Evolutionary conservation across 2,329 filamentous ascomycete genomes (phyloP).

Genomic region (Diaporthe australafricana): DNA sequence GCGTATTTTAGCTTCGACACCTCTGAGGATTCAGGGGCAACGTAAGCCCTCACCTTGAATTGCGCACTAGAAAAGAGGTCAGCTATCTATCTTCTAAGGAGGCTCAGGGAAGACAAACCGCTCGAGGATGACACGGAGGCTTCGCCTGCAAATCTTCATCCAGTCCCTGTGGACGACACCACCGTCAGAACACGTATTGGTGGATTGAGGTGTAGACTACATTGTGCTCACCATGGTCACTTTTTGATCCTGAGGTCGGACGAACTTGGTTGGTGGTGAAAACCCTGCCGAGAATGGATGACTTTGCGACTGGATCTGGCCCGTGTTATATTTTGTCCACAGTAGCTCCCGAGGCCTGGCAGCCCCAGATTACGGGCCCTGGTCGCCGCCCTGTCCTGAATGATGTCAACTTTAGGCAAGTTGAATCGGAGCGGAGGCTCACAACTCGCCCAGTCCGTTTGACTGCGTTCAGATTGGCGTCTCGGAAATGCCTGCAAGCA

Average conservation of each 20-base stretch:
- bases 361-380: conserved; percentile 20
- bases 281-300: conserved; percentile 10
- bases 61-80: conserved; percentile 71
- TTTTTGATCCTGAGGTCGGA: not conserved
- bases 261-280: not conserved
- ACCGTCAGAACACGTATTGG: not conserved
- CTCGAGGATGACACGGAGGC: conserved; percentile 87
- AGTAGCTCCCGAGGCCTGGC: conserved; percentile 9
- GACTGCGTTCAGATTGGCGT: not conserved
- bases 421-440: not conserved
- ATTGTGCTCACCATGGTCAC: conserved; percentile 32
- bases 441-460: not conserved
- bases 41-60: conserved; percentile 77
- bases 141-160: conserved; percentile 79
- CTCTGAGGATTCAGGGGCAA: not conserved
- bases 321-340: conserved; percentile 11
- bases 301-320: conserved; percentile 2
- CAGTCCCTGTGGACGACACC: conserved; percentile 52
- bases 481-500: not conserved
- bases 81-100: conserved; percentile 10
- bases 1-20: conserved; percentile 14
- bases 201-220: not conserved
- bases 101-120: conserved; percentile 64
- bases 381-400: not conserved
- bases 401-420: conserved; percentile 19